Percentiles rank a stretch among this genome's conserved stretches.
Conservation (phyloP, 345 rosid species). For the Mallotus nudiflorus region DNA sequence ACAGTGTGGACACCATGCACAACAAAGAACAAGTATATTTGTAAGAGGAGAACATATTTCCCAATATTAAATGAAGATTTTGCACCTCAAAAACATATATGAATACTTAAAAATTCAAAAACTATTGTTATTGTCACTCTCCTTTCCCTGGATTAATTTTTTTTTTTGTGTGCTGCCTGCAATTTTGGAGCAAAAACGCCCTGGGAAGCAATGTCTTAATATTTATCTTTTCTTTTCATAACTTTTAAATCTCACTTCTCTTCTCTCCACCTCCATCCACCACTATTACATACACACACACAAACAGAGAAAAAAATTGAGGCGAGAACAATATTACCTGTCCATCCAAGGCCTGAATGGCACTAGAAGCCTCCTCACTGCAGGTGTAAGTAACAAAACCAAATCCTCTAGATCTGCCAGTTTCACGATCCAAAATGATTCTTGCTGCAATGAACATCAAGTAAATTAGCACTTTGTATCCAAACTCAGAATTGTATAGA, state of each 20-base stretch:
- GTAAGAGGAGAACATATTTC: background rate
- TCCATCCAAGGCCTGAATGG: conserved; percentile 95
- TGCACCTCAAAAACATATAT: too few species aligned
- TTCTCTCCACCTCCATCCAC: background rate
- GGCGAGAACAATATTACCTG: conserved; percentile 48
- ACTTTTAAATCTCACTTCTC: background rate
- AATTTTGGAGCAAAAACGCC: background rate
- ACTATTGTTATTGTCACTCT: background rate
- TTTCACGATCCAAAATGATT: conserved; percentile 86
- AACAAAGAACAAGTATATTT: background rate
- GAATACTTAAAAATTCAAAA: background rate
- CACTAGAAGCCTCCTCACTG: conserved; percentile 77
- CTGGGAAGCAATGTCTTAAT: background rate
- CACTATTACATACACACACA: background rate
- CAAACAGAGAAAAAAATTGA: background rate
- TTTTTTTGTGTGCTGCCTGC: background rate
- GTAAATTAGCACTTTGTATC: background rate
- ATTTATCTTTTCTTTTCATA: background rate
- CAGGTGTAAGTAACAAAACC: conserved; percentile 74
- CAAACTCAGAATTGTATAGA: background rate
- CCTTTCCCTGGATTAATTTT: background rate
- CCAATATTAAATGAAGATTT: too few species aligned
- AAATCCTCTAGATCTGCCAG: conserved; percentile 93
- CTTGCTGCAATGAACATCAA: conserved; percentile 50
- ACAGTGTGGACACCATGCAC: background rate